phyloP scores from a whole-genome alignment of 768 basidiomycete genomes.

The Hericium rajendrae region DNA sequence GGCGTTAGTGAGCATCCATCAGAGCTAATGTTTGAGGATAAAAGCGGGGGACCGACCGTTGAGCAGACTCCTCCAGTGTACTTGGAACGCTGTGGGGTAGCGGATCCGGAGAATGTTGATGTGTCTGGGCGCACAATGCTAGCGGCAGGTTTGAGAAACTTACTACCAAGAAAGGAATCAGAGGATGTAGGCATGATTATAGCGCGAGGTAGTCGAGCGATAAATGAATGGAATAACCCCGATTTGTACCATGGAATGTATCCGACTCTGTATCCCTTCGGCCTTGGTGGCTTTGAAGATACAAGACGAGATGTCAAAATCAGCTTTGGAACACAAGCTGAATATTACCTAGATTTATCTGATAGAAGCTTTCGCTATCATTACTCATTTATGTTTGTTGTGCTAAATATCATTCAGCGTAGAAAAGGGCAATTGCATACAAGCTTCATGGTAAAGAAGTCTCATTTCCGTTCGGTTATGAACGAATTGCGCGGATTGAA shows the following conservation, averaged over 20 bases:
- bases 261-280: conserved; percentile 24
- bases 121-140: conserved; percentile 17
- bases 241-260: conserved; percentile 21
- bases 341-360: conserved; percentile 14
- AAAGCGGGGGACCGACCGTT: too few species aligned
- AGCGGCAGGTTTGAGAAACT: conserved; percentile 18
- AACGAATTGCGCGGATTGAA: conserved; percentile 2
- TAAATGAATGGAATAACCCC: conserved; percentile 25
- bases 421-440: too few species aligned
- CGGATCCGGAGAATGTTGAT: conserved; percentile 20
- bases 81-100: conserved; percentile 24
- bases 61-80: too few species aligned
- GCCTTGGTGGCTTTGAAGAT: conserved; percentile 24
- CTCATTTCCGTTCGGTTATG: too few species aligned
- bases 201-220: too few species aligned
- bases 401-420: too few species aligned
- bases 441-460: conserved; percentile 12
- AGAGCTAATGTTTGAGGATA: background rate
- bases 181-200: too few species aligned
- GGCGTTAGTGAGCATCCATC: conserved; percentile 20
- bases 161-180: too few species aligned
- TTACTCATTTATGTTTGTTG: too few species aligned
- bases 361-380: conserved; percentile 14
- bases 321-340: conserved; percentile 16
- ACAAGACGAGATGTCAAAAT: conserved; percentile 1